These are phyloP conservation scores for Cryphonectria carpinicola DNA, from an alignment of 2,329 filamentous ascomycete species.

Conservation along the genomic window DNA sequence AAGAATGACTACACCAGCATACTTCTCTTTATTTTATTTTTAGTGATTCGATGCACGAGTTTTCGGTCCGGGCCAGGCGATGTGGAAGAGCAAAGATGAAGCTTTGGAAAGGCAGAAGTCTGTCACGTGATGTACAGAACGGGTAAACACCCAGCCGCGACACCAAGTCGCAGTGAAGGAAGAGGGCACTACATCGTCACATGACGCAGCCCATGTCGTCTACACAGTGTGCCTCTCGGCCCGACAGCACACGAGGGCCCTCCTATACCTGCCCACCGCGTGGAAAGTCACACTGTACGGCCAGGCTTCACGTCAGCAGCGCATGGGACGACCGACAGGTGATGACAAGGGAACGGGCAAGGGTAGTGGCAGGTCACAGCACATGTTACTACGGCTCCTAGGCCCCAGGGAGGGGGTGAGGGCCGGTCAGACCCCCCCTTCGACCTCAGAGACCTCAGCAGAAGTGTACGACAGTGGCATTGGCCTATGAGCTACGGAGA, in stretches of 20 bases:
- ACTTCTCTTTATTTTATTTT: not conserved
- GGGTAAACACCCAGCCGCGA: slow-evolving; percentile 3
- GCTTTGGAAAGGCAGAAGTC: not conserved
- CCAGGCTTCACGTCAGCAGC: slow-evolving; percentile 23
- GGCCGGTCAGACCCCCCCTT: slow-evolving; percentile 2
- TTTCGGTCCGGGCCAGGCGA: not conserved
- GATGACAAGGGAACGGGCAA: slow-evolving; percentile 16
- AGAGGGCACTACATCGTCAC: slow-evolving; percentile 25
- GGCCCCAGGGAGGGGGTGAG: not conserved
- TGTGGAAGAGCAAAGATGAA: not conserved
- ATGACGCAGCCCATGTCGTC: slow-evolving; percentile 21
- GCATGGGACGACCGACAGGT: slow-evolving; percentile 19
- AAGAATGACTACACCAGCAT: not conserved
- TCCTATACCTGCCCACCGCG: not conserved
- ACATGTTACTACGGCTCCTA: slow-evolving; percentile 7
- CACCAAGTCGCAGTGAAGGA: slow-evolving; percentile 2
- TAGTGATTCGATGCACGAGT: slow-evolving; percentile 4
- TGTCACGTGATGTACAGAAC: slow-evolving; percentile 26
- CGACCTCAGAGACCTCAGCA: slow-evolving; percentile 3
- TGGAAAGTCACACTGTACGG: slow-evolving; percentile 22
- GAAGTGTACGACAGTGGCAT: slow-evolving; percentile 21
- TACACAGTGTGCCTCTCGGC: slow-evolving; percentile 10
- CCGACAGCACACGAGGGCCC: not conserved
- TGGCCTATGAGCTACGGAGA: slow-evolving; percentile 17
- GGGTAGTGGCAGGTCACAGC: slow-evolving; percentile 15